phyloP scores from a whole-genome alignment of 2,329 filamentous ascomycete genomes.

The Onygenales sp. region DNA sequence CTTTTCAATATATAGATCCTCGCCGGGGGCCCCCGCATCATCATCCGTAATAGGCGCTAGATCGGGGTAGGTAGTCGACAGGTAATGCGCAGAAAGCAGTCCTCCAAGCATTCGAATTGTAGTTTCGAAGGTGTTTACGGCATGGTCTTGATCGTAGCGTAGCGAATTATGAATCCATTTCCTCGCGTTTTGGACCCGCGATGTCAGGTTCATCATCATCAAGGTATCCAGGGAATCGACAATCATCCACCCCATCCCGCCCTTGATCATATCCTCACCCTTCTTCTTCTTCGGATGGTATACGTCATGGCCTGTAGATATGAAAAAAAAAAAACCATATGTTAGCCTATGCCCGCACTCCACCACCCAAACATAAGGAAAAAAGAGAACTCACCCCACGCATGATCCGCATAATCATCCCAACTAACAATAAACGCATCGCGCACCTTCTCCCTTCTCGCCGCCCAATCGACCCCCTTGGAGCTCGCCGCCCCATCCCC shows the following conservation, averaged over 20 bases:
- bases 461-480: conserved; percentile 58
- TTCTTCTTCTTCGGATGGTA: conserved; percentile 75
- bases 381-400: conserved; percentile 61
- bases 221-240: conserved; percentile 91
- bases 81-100: conserved; percentile 83
- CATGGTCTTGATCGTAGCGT: conserved; percentile 83
- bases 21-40: conserved; percentile 61
- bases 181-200: conserved; percentile 69
- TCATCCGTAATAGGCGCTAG: conserved; percentile 66
- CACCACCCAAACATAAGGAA: conserved; percentile 15
- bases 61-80: conserved; percentile 75
- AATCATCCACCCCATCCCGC: conserved; percentile 95
- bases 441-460: conserved; percentile 69
- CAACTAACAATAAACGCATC: conserved; percentile 88
- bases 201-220: conserved; percentile 96
- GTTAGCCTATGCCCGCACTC: not conserved
- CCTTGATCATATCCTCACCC: conserved; percentile 73
- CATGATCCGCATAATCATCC: conserved; percentile 85
- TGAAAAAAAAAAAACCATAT: conserved; percentile 14
- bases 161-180: conserved; percentile 78
- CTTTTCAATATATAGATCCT: conserved; percentile 93
- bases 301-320: conserved; percentile 61
- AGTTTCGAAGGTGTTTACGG: conserved; percentile 96
- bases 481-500: conserved; percentile 16
- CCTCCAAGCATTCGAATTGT: conserved; percentile 97